Conservation (phyloP, 345 rosid species). For the Syzygium oleosum region DNA sequence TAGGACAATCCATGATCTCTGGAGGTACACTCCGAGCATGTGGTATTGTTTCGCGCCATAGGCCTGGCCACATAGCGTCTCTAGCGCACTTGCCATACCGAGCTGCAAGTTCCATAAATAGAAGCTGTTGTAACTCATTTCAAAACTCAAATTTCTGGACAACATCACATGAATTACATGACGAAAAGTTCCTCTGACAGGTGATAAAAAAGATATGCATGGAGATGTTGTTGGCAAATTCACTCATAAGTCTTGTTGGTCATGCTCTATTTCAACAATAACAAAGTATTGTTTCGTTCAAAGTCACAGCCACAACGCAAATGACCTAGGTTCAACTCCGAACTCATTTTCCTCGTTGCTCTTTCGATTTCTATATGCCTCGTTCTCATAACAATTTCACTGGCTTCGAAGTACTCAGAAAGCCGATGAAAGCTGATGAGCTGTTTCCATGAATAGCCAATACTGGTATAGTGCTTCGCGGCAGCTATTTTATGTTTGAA, state of each 20-base stretch:
- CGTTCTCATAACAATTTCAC: background rate
- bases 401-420: background rate
- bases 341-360: background rate
- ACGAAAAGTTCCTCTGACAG: background rate
- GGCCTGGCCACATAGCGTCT: conserved; percentile 86
- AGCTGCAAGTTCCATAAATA: conserved; percentile 25
- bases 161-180: background rate
- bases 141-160: background rate
- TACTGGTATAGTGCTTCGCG: background rate
- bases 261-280: background rate
- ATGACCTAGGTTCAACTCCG: background rate
- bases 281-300: background rate
- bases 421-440: background rate
- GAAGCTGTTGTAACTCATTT: background rate
- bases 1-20: conserved; percentile 76
- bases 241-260: background rate
- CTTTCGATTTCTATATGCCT: background rate
- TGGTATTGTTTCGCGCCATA: conserved; percentile 73
- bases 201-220: background rate
- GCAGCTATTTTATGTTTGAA: background rate
- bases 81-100: conserved; percentile 82
- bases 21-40: conserved; percentile 80
- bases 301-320: background rate
- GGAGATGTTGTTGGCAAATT: background rate
- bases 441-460: background rate